Base-by-base conservation (phyloP, 257 asterid genomes). In the Jacaranda mimosifolia region DNA sequence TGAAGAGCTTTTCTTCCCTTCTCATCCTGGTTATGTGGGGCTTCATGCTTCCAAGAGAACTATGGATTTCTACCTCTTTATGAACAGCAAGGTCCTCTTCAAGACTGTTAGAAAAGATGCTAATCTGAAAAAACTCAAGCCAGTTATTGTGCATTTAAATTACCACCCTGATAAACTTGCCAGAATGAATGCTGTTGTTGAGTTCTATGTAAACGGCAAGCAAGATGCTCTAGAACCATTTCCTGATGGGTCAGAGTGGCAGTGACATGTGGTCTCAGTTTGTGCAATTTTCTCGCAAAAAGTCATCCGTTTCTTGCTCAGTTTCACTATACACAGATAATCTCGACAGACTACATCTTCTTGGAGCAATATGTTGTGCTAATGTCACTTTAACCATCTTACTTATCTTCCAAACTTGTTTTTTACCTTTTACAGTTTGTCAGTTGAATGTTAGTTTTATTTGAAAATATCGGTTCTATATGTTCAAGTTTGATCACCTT, bases 71-170 rank as follows among this genome's bases (percentile, higher is more conserved):
- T 92, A 89, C 73, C 87, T 81, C 38, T 92, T 92, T 46, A 92
- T 92, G 97, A 92, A 92, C 72, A 91, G 98, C 82, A 92, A 92
- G 83, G 96, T 91, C 19, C 92, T 92, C 19, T 92, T 92, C 83
- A 92, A 92, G 87, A 89, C 91, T 0, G 94, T 92, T 4, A 82
- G 98, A 59, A 86, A 82, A 70, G 90, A 91, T 73, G 86, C 80
- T n/a, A 76, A 53, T 45, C 79, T 92, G 86, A 92, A 74, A 74
- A 92, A 87, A 72, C 70, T 86, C 48, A 88, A 79, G 84, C 97
- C 98, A 0, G 98, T 92, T 60, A 87, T 92, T 18, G 94, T 92
- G 66, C 98, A 92, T 39, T 79, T 91, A 45, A 92, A 91, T 71
- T 92, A 89, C 81, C 98, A 92, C 73, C 98, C 96, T 0, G 97